Percentiles rank a stretch among this genome's conserved stretches.
Evolutionary conservation across 352 stramenopile genomes (phyloP).

Genomic region (Phytophthora chlamydospora): DNA sequence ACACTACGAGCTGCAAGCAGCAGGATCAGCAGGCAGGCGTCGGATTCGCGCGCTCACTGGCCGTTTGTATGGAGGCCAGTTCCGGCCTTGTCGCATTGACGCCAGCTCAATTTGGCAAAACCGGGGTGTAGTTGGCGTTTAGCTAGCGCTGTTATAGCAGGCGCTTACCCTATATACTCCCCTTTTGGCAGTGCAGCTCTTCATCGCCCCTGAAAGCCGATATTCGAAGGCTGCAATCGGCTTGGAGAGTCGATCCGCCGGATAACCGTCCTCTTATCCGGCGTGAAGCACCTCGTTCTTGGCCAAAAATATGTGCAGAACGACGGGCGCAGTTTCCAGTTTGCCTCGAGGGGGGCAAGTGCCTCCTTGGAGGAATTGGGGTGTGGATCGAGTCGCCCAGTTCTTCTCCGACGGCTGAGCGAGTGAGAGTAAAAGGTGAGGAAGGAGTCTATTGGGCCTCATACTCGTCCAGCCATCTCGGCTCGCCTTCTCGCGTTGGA

Average conservation of each 20-base stretch:
- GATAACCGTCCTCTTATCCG: slow-evolving; percentile 28
- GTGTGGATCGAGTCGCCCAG: background rate
- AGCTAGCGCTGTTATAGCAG: too few relatives aligned
- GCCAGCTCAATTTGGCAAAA: too few relatives aligned
- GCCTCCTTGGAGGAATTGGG: background rate
- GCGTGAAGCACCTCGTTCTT: slow-evolving; percentile 15
- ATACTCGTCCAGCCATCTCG: background rate
- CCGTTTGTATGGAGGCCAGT: too few relatives aligned
- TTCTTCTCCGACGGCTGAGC: too few relatives aligned
- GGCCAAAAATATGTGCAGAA: slow-evolving; percentile 51
- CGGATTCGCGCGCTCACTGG: too few relatives aligned
- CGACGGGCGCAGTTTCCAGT: slow-evolving; percentile 38
- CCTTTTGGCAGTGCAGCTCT: background rate
- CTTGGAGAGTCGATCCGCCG: slow-evolving; percentile 25
- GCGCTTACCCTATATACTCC: too few relatives aligned
- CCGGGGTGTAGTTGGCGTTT: too few relatives aligned
- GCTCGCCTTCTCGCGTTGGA: background rate
- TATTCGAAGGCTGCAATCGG: slow-evolving; percentile 15
- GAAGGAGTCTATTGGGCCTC: background rate
- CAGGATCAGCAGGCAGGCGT: too few relatives aligned
- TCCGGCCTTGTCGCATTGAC: too few relatives aligned
- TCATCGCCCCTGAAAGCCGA: slow-evolving; percentile 12
- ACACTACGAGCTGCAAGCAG: too few relatives aligned
- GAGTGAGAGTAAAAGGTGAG: slow-evolving; percentile 6
- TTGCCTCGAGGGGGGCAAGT: slow-evolving; percentile 27